Conservation (phyloP, 2,329 filamentous ascomycete species). For the Microthyrium microscopicum region DNA sequence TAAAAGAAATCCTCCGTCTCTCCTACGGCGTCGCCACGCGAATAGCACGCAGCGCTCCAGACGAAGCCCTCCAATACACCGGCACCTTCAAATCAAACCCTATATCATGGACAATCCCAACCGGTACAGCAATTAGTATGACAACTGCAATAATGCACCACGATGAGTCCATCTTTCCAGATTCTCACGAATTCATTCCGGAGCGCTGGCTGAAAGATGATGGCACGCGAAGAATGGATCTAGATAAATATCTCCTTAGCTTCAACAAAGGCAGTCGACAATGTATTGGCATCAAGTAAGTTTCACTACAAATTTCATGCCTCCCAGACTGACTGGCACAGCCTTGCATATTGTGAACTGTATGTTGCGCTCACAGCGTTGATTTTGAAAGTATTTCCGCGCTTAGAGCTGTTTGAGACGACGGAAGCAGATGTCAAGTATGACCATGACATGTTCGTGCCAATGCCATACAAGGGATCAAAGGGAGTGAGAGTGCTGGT, state of each 20-base stretch:
- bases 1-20: slow-evolving; percentile 18
- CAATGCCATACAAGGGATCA: slow-evolving; percentile 1
- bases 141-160: slow-evolving; percentile 18
- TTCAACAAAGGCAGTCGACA: slow-evolving; percentile 47
- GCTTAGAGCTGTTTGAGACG: slow-evolving; percentile 9
- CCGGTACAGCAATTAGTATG: slow-evolving; percentile 10
- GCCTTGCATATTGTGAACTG: slow-evolving; percentile 8
- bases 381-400: slow-evolving; percentile 6
- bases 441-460: slow-evolving; percentile 7
- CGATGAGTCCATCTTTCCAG: slow-evolving; percentile 8
- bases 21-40: slow-evolving; percentile 14
- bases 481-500: slow-evolving; percentile 6
- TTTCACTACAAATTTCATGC: slow-evolving; percentile 11
- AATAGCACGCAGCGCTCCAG: slow-evolving; percentile 12
- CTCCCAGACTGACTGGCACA: neutral
- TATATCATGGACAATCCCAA: slow-evolving; percentile 8
- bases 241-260: slow-evolving; percentile 42
- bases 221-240: slow-evolving; percentile 25
- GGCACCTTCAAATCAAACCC: neutral
- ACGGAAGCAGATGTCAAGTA: slow-evolving; percentile 7
- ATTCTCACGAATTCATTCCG: slow-evolving; percentile 14
- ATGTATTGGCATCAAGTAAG: slow-evolving; percentile 52
- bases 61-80: slow-evolving; percentile 9
- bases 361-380: slow-evolving; percentile 7
- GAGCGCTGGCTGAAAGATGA: slow-evolving; percentile 37